A percentile compares a stretch with the other conserved stretches of the same genome.
These are phyloP conservation scores for Pleurotus giganteus DNA, from an alignment of 768 basidiomycete species.

Conservation along the genomic window DNA sequence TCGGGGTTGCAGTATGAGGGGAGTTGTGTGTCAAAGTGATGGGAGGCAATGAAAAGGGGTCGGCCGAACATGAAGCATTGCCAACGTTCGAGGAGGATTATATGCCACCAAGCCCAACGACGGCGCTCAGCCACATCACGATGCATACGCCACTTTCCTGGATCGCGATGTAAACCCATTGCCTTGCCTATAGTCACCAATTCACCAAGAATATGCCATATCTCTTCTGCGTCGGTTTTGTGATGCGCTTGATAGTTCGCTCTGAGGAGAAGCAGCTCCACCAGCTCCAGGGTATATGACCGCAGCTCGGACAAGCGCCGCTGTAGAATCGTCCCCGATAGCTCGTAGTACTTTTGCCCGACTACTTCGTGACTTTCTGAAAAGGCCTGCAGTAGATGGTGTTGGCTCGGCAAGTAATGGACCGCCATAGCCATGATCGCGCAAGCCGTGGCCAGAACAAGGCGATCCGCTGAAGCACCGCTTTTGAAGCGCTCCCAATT, in stretches of 20 bases:
- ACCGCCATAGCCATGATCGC: constrained; percentile 73
- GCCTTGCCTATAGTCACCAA: constrained; percentile 73
- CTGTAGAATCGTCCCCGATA: constrained; percentile 62
- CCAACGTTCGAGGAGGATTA: constrained; percentile 80
- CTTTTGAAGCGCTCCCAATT: constrained; percentile 77
- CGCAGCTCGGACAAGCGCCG: constrained; percentile 59
- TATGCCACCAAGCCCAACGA: constrained; percentile 92
- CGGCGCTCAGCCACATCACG: constrained; percentile 71
- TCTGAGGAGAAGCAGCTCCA: constrained; percentile 71
- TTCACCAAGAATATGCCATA: constrained; percentile 75
- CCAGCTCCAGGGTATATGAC: constrained; percentile 66
- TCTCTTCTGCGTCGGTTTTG: constrained; percentile 77
- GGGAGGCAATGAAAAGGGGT: constrained; percentile 70
- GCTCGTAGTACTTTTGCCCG: constrained; percentile 64
- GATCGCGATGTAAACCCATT: constrained; percentile 85
- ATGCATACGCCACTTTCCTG: constrained; percentile 73
- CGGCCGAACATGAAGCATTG: constrained; percentile 87
- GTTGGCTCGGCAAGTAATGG: constrained; percentile 66
- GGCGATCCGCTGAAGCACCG: constrained; percentile 57
- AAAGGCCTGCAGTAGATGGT: constrained; percentile 56
- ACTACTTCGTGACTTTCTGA: constrained; percentile 57
- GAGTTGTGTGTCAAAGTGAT: constrained; percentile 81
- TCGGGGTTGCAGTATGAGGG: constrained; percentile 67
- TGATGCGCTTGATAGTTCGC: constrained; percentile 70
- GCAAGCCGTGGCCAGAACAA: constrained; percentile 70